Percentiles rank a stretch among this genome's conserved stretches.
Evolutionary conservation across 75 land plant genomes (phyloP).

Genomic region (Picea sitchensis): DNA sequence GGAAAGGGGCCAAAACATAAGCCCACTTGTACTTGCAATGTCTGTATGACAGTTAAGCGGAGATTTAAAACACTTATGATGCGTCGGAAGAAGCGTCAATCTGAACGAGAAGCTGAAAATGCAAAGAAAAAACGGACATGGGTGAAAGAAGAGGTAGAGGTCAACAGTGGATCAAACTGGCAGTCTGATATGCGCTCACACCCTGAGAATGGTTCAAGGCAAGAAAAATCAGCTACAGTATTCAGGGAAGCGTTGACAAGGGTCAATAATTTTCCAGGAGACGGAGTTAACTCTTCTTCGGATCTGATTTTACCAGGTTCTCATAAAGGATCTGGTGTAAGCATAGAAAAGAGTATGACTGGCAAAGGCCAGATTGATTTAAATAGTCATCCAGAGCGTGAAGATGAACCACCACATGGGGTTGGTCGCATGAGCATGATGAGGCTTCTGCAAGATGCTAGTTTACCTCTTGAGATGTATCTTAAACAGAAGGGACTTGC

Average conservation of each 20-base stretch:
- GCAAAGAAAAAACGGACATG: constrained; percentile 40
- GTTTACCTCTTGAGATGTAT: constrained; percentile 52
- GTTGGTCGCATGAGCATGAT: constrained; percentile 13
- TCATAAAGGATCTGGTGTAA: constrained; percentile 5
- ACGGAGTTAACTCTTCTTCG: constrained; percentile 15
- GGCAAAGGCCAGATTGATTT: constrained; percentile 77
- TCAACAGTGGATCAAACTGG: constrained; percentile 13
- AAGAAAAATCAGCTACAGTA: constrained; percentile 13
- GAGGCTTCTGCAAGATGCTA: constrained; percentile 60
- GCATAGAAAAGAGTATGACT: constrained; percentile 15
- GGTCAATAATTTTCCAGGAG: constrained; percentile 16
- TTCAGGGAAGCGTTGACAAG: constrained; percentile 3
- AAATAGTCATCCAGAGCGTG: constrained; percentile 88
- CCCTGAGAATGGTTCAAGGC: constrained; percentile 23
- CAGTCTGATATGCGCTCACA: constrained; percentile 16
- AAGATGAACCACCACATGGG: constrained; percentile 51
- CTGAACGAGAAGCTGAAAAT: constrained; percentile 73
- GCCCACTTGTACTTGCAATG: constrained; percentile 70
- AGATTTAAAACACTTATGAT: constrained; percentile 81
- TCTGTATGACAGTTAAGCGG: constrained; percentile 76
- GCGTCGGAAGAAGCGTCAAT: constrained; percentile 73
- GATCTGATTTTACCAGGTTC: constrained; percentile 22
- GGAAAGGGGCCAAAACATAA: constrained; percentile 94
- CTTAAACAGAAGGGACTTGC: constrained; percentile 53
- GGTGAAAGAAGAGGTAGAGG: constrained; percentile 22